phyloP scores from a whole-genome alignment of 2,329 filamentous ascomycete genomes.

The Diplodia sapinea region DNA sequence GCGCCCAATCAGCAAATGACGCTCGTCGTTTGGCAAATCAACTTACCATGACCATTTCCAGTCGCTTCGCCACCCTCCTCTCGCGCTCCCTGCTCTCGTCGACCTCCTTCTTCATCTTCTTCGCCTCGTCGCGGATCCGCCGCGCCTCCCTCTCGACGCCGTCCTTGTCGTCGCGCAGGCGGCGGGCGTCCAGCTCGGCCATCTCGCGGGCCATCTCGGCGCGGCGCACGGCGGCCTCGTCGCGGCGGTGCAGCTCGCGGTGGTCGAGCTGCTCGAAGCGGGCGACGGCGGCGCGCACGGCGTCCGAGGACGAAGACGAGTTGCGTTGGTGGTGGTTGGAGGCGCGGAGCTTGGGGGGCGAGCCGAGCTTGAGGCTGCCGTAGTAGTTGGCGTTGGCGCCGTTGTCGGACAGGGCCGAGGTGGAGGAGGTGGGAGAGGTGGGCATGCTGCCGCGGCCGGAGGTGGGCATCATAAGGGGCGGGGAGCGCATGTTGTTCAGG shows the following conservation, averaged over 20 bases:
- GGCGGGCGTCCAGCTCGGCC: conserved; percentile 45
- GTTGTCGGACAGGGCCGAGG: conserved; percentile 39
- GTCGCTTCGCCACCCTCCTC: conserved; percentile 67
- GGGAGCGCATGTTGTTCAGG: conserved; percentile 56
- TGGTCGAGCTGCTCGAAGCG: conserved; percentile 73
- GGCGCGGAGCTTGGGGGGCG: conserved; percentile 31
- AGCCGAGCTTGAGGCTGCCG: conserved; percentile 34
- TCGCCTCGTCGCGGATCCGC: conserved; percentile 66
- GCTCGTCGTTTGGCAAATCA: not conserved
- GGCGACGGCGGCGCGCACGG: conserved; percentile 60
- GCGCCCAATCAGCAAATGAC: conserved; percentile 37
- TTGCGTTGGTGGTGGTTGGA: conserved; percentile 41
- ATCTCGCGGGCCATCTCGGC: conserved; percentile 50
- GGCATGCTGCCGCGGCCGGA: conserved; percentile 49
- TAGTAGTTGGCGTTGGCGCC: conserved; percentile 47
- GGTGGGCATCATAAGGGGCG: conserved; percentile 36
- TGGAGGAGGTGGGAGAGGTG: conserved; percentile 42
- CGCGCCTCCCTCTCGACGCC: conserved; percentile 73
- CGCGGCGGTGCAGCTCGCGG: conserved; percentile 53
- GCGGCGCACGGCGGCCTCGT: conserved; percentile 52
- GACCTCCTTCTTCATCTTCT: conserved; percentile 61
- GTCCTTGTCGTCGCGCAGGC: conserved; percentile 65
- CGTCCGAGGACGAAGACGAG: conserved; percentile 43
- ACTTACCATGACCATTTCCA: conserved; percentile 72
- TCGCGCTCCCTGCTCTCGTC: conserved; percentile 72